These are phyloP conservation scores for Plasmodiophora brassicae DNA, from an alignment of 208 protist species.

Conservation along the genomic window DNA sequence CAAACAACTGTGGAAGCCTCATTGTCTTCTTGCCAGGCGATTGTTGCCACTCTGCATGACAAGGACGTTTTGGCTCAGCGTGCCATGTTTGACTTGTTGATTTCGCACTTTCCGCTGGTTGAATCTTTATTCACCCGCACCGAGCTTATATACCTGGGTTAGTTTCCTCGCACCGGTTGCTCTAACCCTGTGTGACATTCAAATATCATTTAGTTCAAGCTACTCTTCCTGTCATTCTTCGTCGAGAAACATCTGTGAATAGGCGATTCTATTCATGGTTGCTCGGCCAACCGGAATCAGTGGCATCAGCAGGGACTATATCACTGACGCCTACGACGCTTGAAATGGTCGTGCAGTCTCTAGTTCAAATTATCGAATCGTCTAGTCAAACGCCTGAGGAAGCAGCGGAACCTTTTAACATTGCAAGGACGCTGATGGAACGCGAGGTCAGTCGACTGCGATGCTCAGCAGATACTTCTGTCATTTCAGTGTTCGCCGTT, in stretches of 20 bases:
- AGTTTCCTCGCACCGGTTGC: too few species aligned
- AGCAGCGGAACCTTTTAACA: conserved; percentile 5
- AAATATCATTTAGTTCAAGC: not conserved
- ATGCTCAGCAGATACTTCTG: too few species aligned
- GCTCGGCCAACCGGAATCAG: not conserved
- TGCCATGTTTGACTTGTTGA: conserved; percentile 7
- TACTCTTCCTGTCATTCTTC: conserved; percentile 1
- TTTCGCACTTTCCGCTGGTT: conserved; percentile 5
- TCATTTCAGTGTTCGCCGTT: too few species aligned
- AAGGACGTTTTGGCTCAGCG: not conserved
- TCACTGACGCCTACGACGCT: not conserved
- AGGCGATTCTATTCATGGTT: not conserved
- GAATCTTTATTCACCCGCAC: not conserved
- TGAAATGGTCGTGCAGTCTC: not conserved
- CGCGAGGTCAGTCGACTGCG: not conserved
- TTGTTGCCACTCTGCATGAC: not conserved
- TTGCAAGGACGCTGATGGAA: not conserved
- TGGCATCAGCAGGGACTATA: not conserved
- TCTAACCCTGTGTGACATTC: too few species aligned
- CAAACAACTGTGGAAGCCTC: not conserved
- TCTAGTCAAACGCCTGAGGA: not conserved
- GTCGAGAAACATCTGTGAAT: conserved; percentile 20
- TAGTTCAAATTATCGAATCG: not conserved
- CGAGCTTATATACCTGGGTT: not conserved
- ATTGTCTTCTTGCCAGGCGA: not conserved